A percentile compares a stretch with the other conserved stretches of the same genome.
These are phyloP conservation scores for Talaromyces pinophilus DNA, from an alignment of 2,329 filamentous ascomycete genomes.

Conservation along the genomic window DNA sequence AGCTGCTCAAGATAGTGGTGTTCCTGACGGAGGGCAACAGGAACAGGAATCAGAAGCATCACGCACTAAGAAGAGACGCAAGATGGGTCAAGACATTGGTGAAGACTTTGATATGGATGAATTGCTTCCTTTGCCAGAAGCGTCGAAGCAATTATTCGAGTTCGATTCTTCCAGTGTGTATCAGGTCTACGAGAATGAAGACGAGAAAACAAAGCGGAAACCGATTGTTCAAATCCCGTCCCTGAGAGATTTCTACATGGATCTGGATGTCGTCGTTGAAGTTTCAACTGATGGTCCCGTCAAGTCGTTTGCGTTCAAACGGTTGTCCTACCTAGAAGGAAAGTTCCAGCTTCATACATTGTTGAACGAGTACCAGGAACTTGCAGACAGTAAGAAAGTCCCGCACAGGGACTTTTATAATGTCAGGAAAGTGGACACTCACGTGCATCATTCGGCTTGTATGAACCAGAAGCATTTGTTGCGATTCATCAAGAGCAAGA, in stretches of 20 bases:
- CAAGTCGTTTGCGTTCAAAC: slow-evolving; percentile 94
- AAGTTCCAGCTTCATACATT: slow-evolving; percentile 95
- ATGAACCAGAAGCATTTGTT: slow-evolving; percentile 99
- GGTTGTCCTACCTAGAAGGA: slow-evolving; percentile 91
- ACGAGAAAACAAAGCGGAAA: slow-evolving; percentile 59
- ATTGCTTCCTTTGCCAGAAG: slow-evolving; percentile 69
- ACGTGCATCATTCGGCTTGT: slow-evolving; percentile 97
- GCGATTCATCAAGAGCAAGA: slow-evolving; percentile 99
- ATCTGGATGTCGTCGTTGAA: slow-evolving; percentile 80
- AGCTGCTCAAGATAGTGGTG: slow-evolving; percentile 2
- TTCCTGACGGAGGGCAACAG: slow-evolving; percentile 16
- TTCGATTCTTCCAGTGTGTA: slow-evolving; percentile 85
- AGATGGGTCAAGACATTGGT: slow-evolving; percentile 86
- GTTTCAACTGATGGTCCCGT: slow-evolving; percentile 94
- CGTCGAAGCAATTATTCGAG: slow-evolving; percentile 71
- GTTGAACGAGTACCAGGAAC: slow-evolving; percentile 96
- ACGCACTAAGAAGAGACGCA: slow-evolving; percentile 64
- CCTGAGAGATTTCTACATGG: slow-evolving; percentile 92
- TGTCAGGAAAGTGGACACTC: slow-evolving; percentile 96
- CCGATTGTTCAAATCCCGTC: slow-evolving; percentile 85
- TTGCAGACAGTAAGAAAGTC: slow-evolving; percentile 95
- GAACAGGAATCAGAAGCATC: slow-evolving; percentile 43
- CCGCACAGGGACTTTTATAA: slow-evolving; percentile 99
- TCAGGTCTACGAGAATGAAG: slow-evolving; percentile 78
- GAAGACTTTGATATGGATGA: slow-evolving; percentile 88